Evolutionary conservation across 2,329 filamentous ascomycete genomes (phyloP), one percentile per base, ranked within the genome.

Genomic region (Tolypocladium ovalisporum): DNA sequence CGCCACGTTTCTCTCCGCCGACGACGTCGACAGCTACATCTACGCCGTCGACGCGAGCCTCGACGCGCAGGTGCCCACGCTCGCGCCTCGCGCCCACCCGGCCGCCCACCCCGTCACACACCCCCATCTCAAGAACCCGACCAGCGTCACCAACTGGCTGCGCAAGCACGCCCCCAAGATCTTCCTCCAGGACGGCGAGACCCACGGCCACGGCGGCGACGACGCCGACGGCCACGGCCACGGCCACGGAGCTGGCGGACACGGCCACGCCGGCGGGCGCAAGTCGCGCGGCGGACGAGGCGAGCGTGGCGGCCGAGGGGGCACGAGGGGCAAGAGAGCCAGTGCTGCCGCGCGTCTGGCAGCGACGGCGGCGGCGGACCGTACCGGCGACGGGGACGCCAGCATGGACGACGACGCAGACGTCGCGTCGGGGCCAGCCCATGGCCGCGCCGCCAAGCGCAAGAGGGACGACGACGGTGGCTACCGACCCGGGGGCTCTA

Each of bases 61-160:
- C 40, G 75, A 80, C 24, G 64, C 70, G n/a, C 70, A 72, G 53
- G 65, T 81, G 59, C 71, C 77, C 27, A 76, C 77, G 6, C 73
- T 84, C 42, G 82, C 83, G 13, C 80, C 82, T 6, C 74, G 76
- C 47, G 74, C 74, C 61, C 64, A 74, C 36, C 68, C 70, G 22
- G 68, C 68, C 56, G 66, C 67, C 29, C 68, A 70, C 58, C 71
- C 68, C 56, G 72, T 69, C 63, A 66, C 71, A 52, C 66, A 76
- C 72, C 64, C 73, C 66, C 62, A 74, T 51, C 70, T 77, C 47
- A 76, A 78, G 64, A 97, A 97, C 69, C 91, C 92, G 0, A 89
- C 90, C 47, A 95, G 89, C 59, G 92, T 96, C 3, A 95, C 96
- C 75, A 97, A 95, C 71, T 99, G 94, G 94, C 82, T 99, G 15